Base-by-base conservation (phyloP, 257 asterid species). In the Lycium barbarum region DNA sequence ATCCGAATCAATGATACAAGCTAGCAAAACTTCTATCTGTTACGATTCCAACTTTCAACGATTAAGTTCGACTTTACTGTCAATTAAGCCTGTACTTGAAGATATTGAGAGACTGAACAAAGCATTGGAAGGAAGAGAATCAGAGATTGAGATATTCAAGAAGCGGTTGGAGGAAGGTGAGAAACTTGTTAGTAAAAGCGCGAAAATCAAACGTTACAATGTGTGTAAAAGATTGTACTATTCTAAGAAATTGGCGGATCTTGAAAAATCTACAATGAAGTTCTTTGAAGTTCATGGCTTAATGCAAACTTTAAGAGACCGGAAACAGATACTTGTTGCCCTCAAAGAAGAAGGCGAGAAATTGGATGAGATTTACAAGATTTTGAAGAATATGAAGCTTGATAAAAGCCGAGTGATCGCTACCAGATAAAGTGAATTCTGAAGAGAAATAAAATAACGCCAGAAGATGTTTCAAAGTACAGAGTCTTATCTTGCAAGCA, bases 21-120 rank as follows among this genome's bases (percentile, higher is more conserved):
- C 65, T 33, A 26, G 84, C 15, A 83, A 26, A 20, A 87, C 84
- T 61, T 81, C 85, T 49, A 47, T 59, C 54, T 15, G 71, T 35
- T 91, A 88, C 73, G 65, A 55, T 33, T 78, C 88, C 2, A 79
- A 83, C 63, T 72, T 91, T 26, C 66, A 58, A 82, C 74, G 86
- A 3, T 18, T 91, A 5, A 66, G 85, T n/a, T 57, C 83, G 3
- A 86, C 84, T 5, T 59, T 89, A 8, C 22, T 7, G 1, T 61
- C 74, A 0, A 84, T 89, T 35, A 86, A 84, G 63, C 88, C 81
- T 18, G 14, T 72, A 58, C 12, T 89, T 26, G 89, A 89, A 6
- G 93, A 91, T 10, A 83, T 89, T 3, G 86, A 86, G 40, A 89
- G 26, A 76, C 76, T 86, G 35, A 85, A 91, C 86, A 82, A 10